Base-by-base conservation (phyloP, 306 rosid species). In the Canavalia ensiformis region DNA sequence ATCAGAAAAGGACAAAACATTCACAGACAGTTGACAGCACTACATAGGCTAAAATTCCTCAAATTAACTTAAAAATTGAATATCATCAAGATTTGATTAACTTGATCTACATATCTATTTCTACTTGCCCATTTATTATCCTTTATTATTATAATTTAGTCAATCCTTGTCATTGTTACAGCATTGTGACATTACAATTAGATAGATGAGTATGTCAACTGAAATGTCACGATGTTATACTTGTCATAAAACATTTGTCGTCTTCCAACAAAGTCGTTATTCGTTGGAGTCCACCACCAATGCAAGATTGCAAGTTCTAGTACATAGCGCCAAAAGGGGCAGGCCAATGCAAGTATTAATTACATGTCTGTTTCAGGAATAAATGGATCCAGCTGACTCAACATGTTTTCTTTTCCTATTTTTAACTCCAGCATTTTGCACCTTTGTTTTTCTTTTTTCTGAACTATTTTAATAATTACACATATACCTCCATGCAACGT, bases 161-260 rank as follows among this genome's bases (percentile, higher is more conserved):
- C 57, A 63, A 18, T 39, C 9, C 44, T 59, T 2, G 47, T 5
- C 52, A 75, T n/a, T 33, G 35, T 30, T 29, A 47, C 11, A 49
- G 33, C 59, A 62, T 66, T 1, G 13, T 18, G 33, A 18, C 18
- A 2, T 28, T 4, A 9, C 55, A 0, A 67, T 47, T 18, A 18
- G 25, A 18, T 55, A 57, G 18, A 68, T 3, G 60, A 56, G 50
- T 56, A 56, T 55, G 52, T 55, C 46, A 57, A 35, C 77, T 4
- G 50, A 82, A 82, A 63, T 30, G 71, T 83, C 76, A 45, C 58
- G 31, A 33, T 4, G 34, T 42, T 39, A 79, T 59, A 28, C 4
- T 71, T 65, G 75, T 71, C 75, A 9, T 35, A 42, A 57, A 72
- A 67, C 66, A 59, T 44, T 44, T 83, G 87, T 70, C 84, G 55